Evolutionary conservation across 345 rosid species (phyloP), one percentile per base, ranked within the genome.

Genomic region (Citrus unshiu): DNA sequence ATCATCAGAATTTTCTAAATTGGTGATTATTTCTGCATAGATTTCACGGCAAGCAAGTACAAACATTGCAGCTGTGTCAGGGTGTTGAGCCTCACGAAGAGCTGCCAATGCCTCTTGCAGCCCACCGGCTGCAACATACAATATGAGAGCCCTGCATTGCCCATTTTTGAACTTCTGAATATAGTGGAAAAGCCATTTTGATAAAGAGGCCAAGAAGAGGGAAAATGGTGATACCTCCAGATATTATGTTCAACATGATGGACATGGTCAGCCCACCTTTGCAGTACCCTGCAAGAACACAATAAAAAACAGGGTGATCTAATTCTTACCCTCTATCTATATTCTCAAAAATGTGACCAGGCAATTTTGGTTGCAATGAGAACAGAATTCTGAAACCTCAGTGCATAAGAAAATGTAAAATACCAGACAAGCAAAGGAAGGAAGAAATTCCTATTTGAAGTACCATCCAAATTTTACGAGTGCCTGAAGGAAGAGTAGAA

Each of bases 1-100:
- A 30, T 88, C 88, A n/a, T 89, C 92, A 14, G 79, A 78, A 77
- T 76, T 79, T 73, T 83, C 84, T 61, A 86, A 37, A 78, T 82
- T 88, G 6, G 81, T 54, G 58, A 86, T 27, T n/a, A 86, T 82
- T 62, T 90, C 90, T 25, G 89, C 78, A 72, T 90, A 93, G 73
- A 90, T 88, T 86, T 96, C 98, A 49, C 83, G 84, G 80, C 97
- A 96, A 62, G 97, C 99, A 24, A 92, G 89, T 76, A 91, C 80
- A 82, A 96, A 94, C 99, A 96, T 96, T 77, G 99, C 97, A 77
- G 95, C 97, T 43, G 98, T 91, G 81, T 92, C 93, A 0, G 98
- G 97, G 62, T 90, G 97, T 58, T 91, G 97, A 39, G 91, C 93
- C 78, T 86, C 93, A n/a, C 95, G 93, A 46, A 96, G 91, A 29